Evolutionary conservation across 139 green algal genomes (phyloP), one percentile per base, ranked within the genome.

Genomic region (Nannochloris sp.): DNA sequence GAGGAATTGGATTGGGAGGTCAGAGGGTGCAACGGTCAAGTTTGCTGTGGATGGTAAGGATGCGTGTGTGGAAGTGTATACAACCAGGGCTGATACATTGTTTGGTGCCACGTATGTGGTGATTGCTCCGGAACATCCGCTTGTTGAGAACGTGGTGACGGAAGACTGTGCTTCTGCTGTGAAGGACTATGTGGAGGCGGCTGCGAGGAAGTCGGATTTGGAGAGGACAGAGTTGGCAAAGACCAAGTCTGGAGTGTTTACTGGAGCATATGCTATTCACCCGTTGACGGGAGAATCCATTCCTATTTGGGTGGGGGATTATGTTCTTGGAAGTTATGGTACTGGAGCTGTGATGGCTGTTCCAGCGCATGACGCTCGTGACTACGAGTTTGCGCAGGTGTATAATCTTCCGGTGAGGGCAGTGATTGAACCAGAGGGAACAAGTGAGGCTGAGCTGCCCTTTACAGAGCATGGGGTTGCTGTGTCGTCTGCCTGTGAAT

Each of bases 271-370:
- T 57, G 90, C 88, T 0, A 60, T 85, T 7, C 91, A 97, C 69
- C 93, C 93, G 0, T 83, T 77, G 12, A 97, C 81, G 3, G 83
- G 87, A 2, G 81, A 90, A 67, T 16, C 8, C 2, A 59, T 98
- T 12, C 89, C 92, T 11, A 73, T 97, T 29, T 98, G 87, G 87
- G 88, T 97, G 34, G 93, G 92, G 2, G 92, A 99, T 73, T 99
- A 97, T 57, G 93, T 99, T 67, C 82, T 99, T 16, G 92, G 87
- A 29, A 68, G 64, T 14, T 98, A 98, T 64, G 93, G 93, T 71
- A 93, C 68, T 31, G 93, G 93, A 1, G 91, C 90, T 21, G 90
- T 99, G 69, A 99, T 99, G 93, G 93, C 89, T 5, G 93, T 99
- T 62, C 93, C 93, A 1, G 93, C 75, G 10, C 93, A 99, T 60